Evolutionary conservation across 73 alveolate genomes (phyloP), one percentile per base, ranked within the genome.

Genomic region (Urostyla sp.): DNA sequence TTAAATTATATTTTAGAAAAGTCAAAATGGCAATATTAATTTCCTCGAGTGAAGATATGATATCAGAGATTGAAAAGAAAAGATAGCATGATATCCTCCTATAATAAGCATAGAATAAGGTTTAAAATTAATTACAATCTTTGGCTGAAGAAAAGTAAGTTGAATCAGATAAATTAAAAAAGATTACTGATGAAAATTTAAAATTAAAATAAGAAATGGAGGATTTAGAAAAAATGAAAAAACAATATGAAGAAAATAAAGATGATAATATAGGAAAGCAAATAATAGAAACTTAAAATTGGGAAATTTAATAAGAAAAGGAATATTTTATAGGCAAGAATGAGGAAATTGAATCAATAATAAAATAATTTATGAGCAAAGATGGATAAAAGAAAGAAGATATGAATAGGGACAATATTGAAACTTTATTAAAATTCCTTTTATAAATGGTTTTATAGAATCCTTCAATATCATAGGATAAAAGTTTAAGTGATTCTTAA

Each of bases 41-140:
- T 23, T 56, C 78, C 1, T 38, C 87, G 1, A 32, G 79, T 11
- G 87, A 75, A 54, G 76, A 75, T 18, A 21, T 56, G 55, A 59
- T 57, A 0, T 21, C 54, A 18, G 87, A 36, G 52, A 59, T 63
- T 24, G 87, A 75, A n/a, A 55, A 59, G 32, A 31, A 46, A 38
- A 36, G 43, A 40, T 18, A 59, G 21, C 67, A 36, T 21, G 52
- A 75, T 0, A 16, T 49, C 8, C 37, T 75, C 35, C 30, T 75
- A 16, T 56, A 53, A 55, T 35, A 75, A 34, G 76, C 74, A 1
- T 7, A 34, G 31, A 16, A 75, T 16, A 75, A 32, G 23, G 60
- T 53, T 13, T 55, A 75, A 31, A 54, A 56, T 34, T 46, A 56
- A 30, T 20, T 56, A 18, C 24, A 36, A 31, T 6, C 30, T n/a